Evolutionary conservation across 805 yeast genomes (phyloP), one percentile per base, ranked within the genome.

Genomic region (Yarrowia sp.): DNA sequence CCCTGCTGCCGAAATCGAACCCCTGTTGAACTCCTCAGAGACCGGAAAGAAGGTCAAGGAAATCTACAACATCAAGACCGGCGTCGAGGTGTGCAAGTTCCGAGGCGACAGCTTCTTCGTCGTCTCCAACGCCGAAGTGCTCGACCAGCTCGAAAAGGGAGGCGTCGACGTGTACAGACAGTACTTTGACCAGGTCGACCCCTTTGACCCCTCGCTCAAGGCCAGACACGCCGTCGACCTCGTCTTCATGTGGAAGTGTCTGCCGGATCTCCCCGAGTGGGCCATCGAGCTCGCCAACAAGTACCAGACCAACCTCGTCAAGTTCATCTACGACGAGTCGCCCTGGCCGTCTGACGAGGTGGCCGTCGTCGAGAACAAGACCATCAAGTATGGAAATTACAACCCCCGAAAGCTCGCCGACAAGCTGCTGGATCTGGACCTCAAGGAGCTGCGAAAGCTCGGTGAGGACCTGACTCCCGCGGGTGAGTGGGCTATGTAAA

Each of bases 171-270:
- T 77, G 5, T 74, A 69, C 59, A 70, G 77, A 16, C 76, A 74
- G 67, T 70, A 73, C 14, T 76, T 77, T 63, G 80, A 77, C 63
- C 75, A 74, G 19, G 68, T 71, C 9, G 78, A 77, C 55, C 79
- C 80, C 4, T 70, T 72, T 35, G 69, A 68, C 16, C 72, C 75
- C 0, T 36, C 69, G 2, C 63, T 73, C 16, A 78, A 77, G 26
- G 76, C 76, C 42, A 74, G 75, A 65, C 80, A 77, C 58, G 77
- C 77, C 72, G 80, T 77, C 8, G 80, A 77, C 66, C 75, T 77
- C 9, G 70, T 77, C 32, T 77, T 74, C 69, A 64, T 75, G 58
- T 71, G 77, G 45, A 72, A 72, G 14, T 59, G 65, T 58, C 74
- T 75, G 16, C 78, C 75, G 70, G 68, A 68, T 43, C 67, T 74